Evolutionary conservation across 2,329 filamentous ascomycete species (phyloP), one percentile per base, ranked within the genome.

Genomic region (Ceratocystiopsis minuta): DNA sequence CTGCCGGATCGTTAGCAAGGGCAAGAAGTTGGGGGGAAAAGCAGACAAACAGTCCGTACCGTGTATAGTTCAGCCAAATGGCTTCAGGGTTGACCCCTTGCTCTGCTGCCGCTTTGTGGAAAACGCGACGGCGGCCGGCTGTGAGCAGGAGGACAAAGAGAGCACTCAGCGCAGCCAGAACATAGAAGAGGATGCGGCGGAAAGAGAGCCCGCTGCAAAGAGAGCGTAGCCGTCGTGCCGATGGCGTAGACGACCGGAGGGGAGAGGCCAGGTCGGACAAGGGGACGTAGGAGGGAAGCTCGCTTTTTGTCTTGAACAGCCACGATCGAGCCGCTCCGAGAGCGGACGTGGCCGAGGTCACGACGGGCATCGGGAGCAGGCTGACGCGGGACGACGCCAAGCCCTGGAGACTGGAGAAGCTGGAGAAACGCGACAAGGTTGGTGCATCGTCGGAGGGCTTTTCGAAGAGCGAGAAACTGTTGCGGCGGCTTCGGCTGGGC

Each of bases 131-230:
- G 28, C 44, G 42, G 16, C 45, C 44, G 13, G 52, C 42, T 10
- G 51, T 47, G n/a, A 54, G 39, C 7, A 51, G 48, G 9, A 57
- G 41, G 15, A 52, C 18, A 13, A 52, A 37, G 4, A 53, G 10
- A 11, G 41, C 32, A 15, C 37, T 41, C 6, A 49, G 31, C 39
- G 62, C 51, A 14, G 60, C 54, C 24, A 28, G 4, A 10, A 28
- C 24, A 28, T 10, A 72, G 52, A 69, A 55, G 36, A 72, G 54
- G 16, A 72, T 59, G 42, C 69, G 60, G 35, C 67, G 62, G 50
- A 71, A 28, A 10, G 24, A 71, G 33, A 71, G 57, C 49, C 63
- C 69, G 50, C 67, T 58, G n/a, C 73, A 52, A 13, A 72, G 48
- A 7, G 63, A 20, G 5, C 44, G 42, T 18, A 48, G 14, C 13